Evolutionary conservation across 2,329 filamentous ascomycete species (phyloP).

Genomic region (Fusarium albosuccineum): DNA sequence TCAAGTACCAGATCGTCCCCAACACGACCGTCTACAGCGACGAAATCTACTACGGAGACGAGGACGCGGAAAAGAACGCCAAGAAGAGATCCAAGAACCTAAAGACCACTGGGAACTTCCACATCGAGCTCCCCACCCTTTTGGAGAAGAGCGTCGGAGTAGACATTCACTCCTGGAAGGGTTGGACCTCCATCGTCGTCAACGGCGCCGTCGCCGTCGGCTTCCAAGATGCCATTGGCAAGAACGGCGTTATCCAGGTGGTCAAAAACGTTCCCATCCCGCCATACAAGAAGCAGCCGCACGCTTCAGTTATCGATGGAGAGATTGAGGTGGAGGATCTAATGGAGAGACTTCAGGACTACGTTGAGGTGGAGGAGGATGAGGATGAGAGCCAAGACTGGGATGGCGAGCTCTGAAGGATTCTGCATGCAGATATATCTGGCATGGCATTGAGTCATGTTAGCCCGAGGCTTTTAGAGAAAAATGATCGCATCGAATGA

Average conservation of each 20-base stretch:
- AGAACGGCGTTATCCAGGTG: constrained; percentile 87
- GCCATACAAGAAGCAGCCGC: constrained; percentile 63
- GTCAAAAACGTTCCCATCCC: constrained; percentile 81
- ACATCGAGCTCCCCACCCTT: constrained; percentile 80
- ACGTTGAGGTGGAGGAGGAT: constrained; percentile 37
- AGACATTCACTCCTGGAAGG: constrained; percentile 77
- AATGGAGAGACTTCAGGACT: constrained; percentile 46
- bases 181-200: constrained; percentile 78
- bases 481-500: neutral
- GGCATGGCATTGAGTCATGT: constrained; percentile 3
- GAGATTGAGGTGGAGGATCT: constrained; percentile 49
- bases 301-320: constrained; percentile 19
- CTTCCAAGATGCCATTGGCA: constrained; percentile 77
- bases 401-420: constrained; percentile 33
- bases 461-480: neutral
- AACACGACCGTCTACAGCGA: constrained; percentile 87
- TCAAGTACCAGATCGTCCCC: constrained; percentile 83
- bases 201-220: constrained; percentile 78
- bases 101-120: constrained; percentile 52
- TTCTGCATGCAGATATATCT: neutral
- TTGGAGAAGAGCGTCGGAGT: constrained; percentile 76
- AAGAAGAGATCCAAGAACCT: constrained; percentile 41
- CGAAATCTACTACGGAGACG: constrained; percentile 71
- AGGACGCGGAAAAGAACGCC: constrained; percentile 40
- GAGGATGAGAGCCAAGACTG: constrained; percentile 1